These are phyloP conservation scores for Vigna mungo DNA, from an alignment of 306 rosid genomes.

Conservation along the genomic window DNA sequence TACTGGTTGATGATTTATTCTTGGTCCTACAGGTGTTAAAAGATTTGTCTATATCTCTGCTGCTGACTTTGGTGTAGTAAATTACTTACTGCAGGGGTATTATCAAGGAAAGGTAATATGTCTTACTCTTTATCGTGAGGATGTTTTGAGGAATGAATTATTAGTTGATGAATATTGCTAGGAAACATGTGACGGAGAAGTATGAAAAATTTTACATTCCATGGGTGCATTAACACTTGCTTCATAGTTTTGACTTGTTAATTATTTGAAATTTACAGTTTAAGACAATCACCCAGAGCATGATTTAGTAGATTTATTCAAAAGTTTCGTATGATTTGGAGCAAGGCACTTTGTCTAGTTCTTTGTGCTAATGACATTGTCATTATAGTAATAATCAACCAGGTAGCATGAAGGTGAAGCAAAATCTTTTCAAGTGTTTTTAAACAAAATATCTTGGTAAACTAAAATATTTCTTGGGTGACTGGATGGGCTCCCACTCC, in stretches of 20 bases:
- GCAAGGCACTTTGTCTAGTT: too few relatives aligned
- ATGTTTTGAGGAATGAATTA: constrained; percentile 38
- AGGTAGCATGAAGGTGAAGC: too few relatives aligned
- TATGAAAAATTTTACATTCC: background rate
- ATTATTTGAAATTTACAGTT: background rate
- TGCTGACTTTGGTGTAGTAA: constrained; percentile 88
- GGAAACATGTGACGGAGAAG: constrained; percentile 11
- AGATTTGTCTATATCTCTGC: constrained; percentile 93
- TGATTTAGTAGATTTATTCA: too few relatives aligned
- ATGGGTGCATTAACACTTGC: background rate
- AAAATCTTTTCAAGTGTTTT: too few relatives aligned
- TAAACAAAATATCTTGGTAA: too few relatives aligned
- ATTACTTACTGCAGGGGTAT: constrained; percentile 81
- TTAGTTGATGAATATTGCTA: constrained; percentile 22
- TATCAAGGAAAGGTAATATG: constrained; percentile 90
- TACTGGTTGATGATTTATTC: constrained; percentile 33
- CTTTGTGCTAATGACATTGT: too few relatives aligned
- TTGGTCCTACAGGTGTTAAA: constrained; percentile 76
- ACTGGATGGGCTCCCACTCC: too few relatives aligned
- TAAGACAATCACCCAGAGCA: too few relatives aligned
- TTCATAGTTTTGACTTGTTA: too few relatives aligned
- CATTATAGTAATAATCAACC: too few relatives aligned
- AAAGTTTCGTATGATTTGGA: too few relatives aligned
- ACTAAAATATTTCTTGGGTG: too few relatives aligned
- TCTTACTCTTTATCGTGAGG: constrained; percentile 27